Evolutionary conservation across 306 rosid genomes (phyloP), one percentile per base, ranked within the genome.

Genomic region (Fragaria iinumae): DNA sequence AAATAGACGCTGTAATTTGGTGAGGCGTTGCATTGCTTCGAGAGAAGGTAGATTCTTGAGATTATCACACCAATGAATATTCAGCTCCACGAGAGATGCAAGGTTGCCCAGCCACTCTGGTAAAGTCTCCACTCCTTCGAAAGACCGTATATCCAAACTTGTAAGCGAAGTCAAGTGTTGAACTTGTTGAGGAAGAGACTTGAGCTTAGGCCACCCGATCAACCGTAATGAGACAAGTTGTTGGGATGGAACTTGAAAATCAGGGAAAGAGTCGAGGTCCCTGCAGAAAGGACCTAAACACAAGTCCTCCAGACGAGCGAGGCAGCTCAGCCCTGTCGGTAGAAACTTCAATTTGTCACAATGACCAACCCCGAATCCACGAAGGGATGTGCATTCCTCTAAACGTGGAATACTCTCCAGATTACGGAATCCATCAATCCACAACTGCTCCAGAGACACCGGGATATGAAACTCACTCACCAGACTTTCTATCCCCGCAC

Each of bases 1-100:
- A 0, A 0, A 0, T 2, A 56, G 63, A 9, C 0, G 0, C 14
- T 21, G 0, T 5, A 56, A 56, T n/a, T 56, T 56, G 63, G 63
- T 56, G 63, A 56, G 63, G 63, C 32, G 27, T 56, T n/a, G 25
- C 63, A 56, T 56, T 1, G 29, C 32, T 6, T 7, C 3, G 29
- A 21, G 63, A 6, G 59, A 16, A 52, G 59, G 59, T 52, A 52
- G 59, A 52, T 18, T 18, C 25, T 52, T 52, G 59, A 52, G 23
- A 52, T 52, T 52, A 21, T 20, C 59, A 52, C 12, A 55, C 1
- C 0, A 0, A 0, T 0, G 0, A 18, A 55, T 6, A n/a, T 0
- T 0, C 27, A 21, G 23, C 0, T 0, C 0, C 23, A 5, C 0
- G n/a, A 52, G 59, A 52, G 23, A 52, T 17, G n/a, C 23, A 18